Base-by-base conservation (phyloP, 495 filamentous ascomycete species). In the Podospora fimiseda region DNA sequence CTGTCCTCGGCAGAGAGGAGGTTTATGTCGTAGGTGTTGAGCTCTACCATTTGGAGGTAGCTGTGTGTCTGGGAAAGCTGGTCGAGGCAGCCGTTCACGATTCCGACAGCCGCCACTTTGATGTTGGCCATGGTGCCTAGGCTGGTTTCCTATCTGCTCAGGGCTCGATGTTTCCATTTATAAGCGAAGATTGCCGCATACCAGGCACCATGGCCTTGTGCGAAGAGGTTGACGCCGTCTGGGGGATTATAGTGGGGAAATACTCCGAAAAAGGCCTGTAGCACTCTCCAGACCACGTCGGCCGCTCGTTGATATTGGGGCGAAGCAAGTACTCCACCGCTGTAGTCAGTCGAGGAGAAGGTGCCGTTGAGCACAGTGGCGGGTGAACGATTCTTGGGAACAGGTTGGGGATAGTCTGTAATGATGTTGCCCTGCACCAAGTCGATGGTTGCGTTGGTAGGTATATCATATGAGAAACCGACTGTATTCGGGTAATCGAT, bases 51-150 rank as follows among this genome's bases (percentile, higher is more conserved):
- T 14, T 75, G 63, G 2, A 85, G 79, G 58, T 90, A 92, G 43
- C 70, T 79, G 1, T 81, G 78, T 9, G 71, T 76, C 69, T 92
- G 86, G 8, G 83, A 75, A n/a, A 82, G 61, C 44, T 82, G 76
- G 65, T 94, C 88, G 44, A 92, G 74, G 55, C 89, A 90, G 36
- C 86, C 88, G 62, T 92, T 90, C 44, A 89, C 59, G 44, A 84
- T 80, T 9, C 79, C 74, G 0, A 84, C 64, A 14, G 82, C 74
- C 16, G 72, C 70, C 8, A 87, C 68, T 43, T 80, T 75, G 39
- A 88, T 76, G 38, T 76, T 68, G 5, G 77, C 67, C 1, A 71
- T 71, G 1, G 70, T 72, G 36, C 71, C 72, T 22, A 72, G 71
- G 2, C 71, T 63, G 18, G 74, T 70, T 1, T 77, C 75, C 51